Base-by-base conservation (phyloP, 177 flowering plant species). In the Vitis hybrid region DNA sequence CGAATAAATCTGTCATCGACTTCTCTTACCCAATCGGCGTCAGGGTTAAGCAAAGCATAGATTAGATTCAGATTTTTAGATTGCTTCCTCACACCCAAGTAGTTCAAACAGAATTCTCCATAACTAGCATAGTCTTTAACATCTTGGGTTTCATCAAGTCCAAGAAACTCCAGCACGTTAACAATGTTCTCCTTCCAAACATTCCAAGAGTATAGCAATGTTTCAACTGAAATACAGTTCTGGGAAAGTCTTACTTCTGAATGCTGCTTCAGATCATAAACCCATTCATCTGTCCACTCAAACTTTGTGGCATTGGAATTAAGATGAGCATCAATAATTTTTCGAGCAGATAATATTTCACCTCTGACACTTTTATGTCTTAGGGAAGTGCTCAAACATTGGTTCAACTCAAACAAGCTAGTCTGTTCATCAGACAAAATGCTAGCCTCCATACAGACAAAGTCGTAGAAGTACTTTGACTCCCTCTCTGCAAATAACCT, bases 141-240 rank as follows among this genome's bases (percentile, higher is more conserved):
- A 30, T 58, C 64, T 7, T 52, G 60, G 35, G 52, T 40, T 35
- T 68, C 80, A 18, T 70, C 63, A 62, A 54, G 56, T 3, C 56
- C 60, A 19, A 85, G 77, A 56, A 40, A 79, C 49, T 70, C 55
- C 14, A 77, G 49, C 12, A 87, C 52, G 13, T 51, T 55, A 51
- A 68, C 11, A 21, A 78, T 51, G 13, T 62, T 76, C 35, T 70
- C 75, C 70, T 64, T 82, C 86, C 84, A 84, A 15, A 69, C 14
- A 51, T 78, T 72, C 91, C 91, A 87, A 68, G 66, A 76, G 66
- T 80, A 76, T 59, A 79, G 21, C 50, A 87, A 57, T 6, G 84
- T 76, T 57, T 71, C 77, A 19, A 77, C 15, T 16, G 86, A 82
- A 11, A 77, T 66, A 16, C 24, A 62, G 51, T 80, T 76, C 21